Conservation (phyloP, 2,329 filamentous ascomycete genomes). For the Clonostachys sp. region DNA sequence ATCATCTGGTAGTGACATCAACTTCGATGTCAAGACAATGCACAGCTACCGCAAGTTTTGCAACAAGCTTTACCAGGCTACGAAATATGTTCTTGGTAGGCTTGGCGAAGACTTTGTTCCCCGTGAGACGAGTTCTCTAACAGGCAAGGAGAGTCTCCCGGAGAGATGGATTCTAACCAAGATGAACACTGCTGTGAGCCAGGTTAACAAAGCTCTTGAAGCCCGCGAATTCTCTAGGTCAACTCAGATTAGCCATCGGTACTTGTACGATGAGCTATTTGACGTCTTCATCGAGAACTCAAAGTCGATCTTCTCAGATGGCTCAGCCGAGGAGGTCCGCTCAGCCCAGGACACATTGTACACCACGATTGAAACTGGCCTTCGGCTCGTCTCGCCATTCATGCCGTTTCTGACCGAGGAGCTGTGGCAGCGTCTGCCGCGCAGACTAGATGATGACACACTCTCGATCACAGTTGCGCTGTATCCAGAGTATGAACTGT, state of each 20-base stretch:
- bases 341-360: conserved; percentile 57
- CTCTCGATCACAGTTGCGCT: conserved; percentile 60
- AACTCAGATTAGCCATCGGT: conserved; percentile 70
- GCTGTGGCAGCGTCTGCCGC: conserved; percentile 71
- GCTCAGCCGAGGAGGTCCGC: conserved; percentile 57
- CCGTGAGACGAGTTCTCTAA: conserved; percentile 27
- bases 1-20: conserved; percentile 64
- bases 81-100: conserved; percentile 86
- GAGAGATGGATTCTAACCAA: conserved; percentile 64
- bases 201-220: conserved; percentile 63
- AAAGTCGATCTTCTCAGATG: conserved; percentile 75
- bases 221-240: conserved; percentile 71
- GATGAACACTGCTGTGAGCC: conserved; percentile 66
- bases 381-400: conserved; percentile 67
- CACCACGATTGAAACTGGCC: conserved; percentile 64
- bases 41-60: conserved; percentile 93
- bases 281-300: conserved; percentile 87
- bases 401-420: conserved; percentile 71
- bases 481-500: conserved; percentile 56
- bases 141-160: conserved; percentile 37
- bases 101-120: conserved; percentile 64
- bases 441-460: conserved; percentile 57
- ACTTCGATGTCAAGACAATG: conserved; percentile 88
- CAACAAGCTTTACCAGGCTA: conserved; percentile 95
- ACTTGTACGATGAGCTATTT: conserved; percentile 75